A percentile compares a stretch with the other conserved stretches of the same genome.
Evolutionary conservation across 2,329 filamentous ascomycete genomes (phyloP).

Genomic region (Verticillium nonalfalfae): DNA sequence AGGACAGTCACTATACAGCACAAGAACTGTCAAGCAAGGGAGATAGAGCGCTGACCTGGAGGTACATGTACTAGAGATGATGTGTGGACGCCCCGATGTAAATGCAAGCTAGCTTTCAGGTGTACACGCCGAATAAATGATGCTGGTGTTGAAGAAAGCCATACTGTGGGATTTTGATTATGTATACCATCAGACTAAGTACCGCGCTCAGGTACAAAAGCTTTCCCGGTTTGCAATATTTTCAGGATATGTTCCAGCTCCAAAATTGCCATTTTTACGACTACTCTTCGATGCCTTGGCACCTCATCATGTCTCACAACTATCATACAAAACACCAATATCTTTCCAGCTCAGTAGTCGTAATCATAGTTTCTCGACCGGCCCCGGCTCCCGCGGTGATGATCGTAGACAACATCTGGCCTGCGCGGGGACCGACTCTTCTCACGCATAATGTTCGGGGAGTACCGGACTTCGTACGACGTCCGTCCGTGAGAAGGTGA

Average conservation of each 20-base stretch:
- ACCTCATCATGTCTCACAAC: neutral
- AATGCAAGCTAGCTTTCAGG: neutral
- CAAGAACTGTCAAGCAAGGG: slow-evolving; percentile 53
- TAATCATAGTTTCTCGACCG: neutral
- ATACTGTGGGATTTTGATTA: too few species aligned
- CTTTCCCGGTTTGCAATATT: too few species aligned
- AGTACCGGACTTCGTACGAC: slow-evolving; percentile 7
- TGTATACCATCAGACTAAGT: too few species aligned
- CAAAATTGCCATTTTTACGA: too few species aligned
- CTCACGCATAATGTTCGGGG: slow-evolving; percentile 7
- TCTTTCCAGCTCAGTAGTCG: neutral
- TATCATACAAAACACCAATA: neutral
- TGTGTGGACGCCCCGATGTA: neutral
- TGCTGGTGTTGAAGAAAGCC: too few species aligned
- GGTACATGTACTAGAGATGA: slow-evolving; percentile 44
- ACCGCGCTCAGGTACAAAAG: too few species aligned
- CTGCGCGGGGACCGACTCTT: slow-evolving; percentile 1
- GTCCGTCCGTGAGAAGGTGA: slow-evolving; percentile 5
- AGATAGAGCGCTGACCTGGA: slow-evolving; percentile 56
- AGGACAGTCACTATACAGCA: slow-evolving; percentile 27
- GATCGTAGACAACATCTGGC: neutral
- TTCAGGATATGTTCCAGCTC: too few species aligned
- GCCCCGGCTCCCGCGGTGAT: neutral
- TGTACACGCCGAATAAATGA: too few species aligned
- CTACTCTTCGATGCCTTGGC: neutral